These are phyloP conservation scores for Candida railenensis DNA, from an alignment of 805 yeast species.

Conservation along the genomic window DNA sequence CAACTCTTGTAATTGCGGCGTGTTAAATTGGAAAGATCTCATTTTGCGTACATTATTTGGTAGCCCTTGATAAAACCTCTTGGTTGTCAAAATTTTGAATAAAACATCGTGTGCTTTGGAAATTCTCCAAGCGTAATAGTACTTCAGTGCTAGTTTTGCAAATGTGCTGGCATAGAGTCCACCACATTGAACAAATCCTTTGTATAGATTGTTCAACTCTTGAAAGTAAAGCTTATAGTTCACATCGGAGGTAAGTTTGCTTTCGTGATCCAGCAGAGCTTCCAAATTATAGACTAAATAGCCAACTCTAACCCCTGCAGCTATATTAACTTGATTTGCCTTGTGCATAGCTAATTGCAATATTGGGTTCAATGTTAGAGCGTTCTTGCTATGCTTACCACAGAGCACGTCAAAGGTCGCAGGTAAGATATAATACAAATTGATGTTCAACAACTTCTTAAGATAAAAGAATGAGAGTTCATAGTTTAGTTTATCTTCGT, in stretches of 20 bases:
- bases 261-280: slow-evolving; percentile 10
- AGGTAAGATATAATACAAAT: slow-evolving; percentile 19
- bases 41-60: slow-evolving; percentile 15
- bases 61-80: slow-evolving; percentile 16
- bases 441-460: slow-evolving; percentile 21
- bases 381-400: slow-evolving; percentile 29
- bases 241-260: slow-evolving; percentile 9
- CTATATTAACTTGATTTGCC: slow-evolving; percentile 24
- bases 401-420: slow-evolving; percentile 23
- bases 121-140: slow-evolving; percentile 66
- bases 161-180: slow-evolving; percentile 15
- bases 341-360: slow-evolving; percentile 38
- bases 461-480: slow-evolving; percentile 31
- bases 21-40: slow-evolving; percentile 16
- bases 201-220: slow-evolving; percentile 1
- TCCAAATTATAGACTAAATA: slow-evolving; percentile 13
- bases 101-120: slow-evolving; percentile 51
- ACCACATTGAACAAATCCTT: slow-evolving; percentile 8
- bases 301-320: slow-evolving; percentile 19
- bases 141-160: slow-evolving; percentile 48
- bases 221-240: slow-evolving; percentile 8
- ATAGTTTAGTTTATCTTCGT: slow-evolving; percentile 26
- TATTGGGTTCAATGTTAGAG: slow-evolving; percentile 30
- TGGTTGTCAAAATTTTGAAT: slow-evolving; percentile 30
- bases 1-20: slow-evolving; percentile 11